Percentiles rank a stretch among this genome's conserved stretches.
Conservation (phyloP, 1,284 basidiomycete genomes). For the Rhodotorula sp. region DNA sequence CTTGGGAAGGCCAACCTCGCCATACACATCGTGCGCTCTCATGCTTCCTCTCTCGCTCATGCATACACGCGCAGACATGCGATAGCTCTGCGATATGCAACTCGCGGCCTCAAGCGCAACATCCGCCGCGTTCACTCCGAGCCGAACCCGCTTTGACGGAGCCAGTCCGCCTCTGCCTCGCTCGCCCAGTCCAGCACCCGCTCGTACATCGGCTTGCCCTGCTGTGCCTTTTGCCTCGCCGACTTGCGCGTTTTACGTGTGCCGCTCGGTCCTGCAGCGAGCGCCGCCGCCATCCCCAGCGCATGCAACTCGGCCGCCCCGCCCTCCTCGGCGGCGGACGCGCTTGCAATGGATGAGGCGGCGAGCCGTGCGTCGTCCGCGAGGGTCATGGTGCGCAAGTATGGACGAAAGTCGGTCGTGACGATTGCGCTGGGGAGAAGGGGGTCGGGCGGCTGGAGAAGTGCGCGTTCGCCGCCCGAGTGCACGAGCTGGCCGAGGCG, state of each 20-base stretch:
- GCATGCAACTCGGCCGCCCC: neutral
- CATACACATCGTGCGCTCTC: neutral
- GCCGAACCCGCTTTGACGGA: slow-evolving; percentile 26
- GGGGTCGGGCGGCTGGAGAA: slow-evolving; percentile 9
- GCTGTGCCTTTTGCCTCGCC: slow-evolving; percentile 4
- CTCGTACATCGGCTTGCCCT: slow-evolving; percentile 2
- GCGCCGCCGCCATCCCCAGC: neutral
- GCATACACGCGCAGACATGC: too few species aligned
- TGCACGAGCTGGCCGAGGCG: slow-evolving; percentile 10
- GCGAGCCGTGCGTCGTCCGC: slow-evolving; percentile 62
- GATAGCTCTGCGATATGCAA: too few species aligned
- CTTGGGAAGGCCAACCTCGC: neutral
- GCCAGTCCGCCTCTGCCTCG: slow-evolving; percentile 14
- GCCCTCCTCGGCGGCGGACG: neutral
- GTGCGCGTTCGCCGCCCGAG: slow-evolving; percentile 4
- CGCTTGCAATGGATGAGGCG: slow-evolving; percentile 19
- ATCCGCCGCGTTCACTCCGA: neutral
- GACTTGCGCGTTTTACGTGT: slow-evolving; percentile 5
- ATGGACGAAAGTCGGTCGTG: slow-evolving; percentile 71
- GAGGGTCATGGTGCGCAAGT: slow-evolving; percentile 66
- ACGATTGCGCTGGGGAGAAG: slow-evolving; percentile 44
- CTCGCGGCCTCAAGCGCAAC: neutral
- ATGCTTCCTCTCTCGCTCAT: too few species aligned
- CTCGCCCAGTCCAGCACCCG: slow-evolving; percentile 12
- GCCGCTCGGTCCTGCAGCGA: neutral